These are phyloP conservation scores for Hymenoscyphus fraxineus DNA, from an alignment of 2,329 filamentous ascomycete genomes.

Conservation along the genomic window DNA sequence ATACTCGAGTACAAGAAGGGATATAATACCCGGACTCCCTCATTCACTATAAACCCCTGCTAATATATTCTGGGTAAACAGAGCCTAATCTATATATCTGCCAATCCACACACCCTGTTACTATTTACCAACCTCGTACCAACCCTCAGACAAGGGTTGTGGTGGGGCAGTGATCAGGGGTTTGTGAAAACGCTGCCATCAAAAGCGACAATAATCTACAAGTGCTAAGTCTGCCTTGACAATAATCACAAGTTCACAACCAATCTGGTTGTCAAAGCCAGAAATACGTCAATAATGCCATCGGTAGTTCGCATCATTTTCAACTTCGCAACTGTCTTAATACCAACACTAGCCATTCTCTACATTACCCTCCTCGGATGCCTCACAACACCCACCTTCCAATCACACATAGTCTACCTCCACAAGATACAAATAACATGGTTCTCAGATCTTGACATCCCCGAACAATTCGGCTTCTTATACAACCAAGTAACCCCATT, in stretches of 20 bases:
- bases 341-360: constrained; percentile 31
- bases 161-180: not conserved
- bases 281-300: not conserved
- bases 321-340: constrained; percentile 28
- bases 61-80: no score
- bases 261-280: not conserved
- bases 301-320: not conserved
- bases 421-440: constrained; percentile 71
- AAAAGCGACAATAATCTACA: no score
- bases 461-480: constrained; percentile 75
- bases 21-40: no score
- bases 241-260: not conserved
- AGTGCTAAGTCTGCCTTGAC: not conserved
- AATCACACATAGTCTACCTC: constrained; percentile 66
- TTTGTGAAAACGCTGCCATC: not conserved
- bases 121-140: not conserved
- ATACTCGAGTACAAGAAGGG: no score
- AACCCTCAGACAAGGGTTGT: not conserved
- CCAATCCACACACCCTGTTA: no score
- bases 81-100: no score
- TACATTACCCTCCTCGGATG: constrained; percentile 45
- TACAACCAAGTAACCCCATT: constrained; percentile 82
- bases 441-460: constrained; percentile 69
- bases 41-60: no score
- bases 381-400: constrained; percentile 41